Base-by-base conservation (phyloP, 495 filamentous ascomycete species). In the Platismatia glauca region DNA sequence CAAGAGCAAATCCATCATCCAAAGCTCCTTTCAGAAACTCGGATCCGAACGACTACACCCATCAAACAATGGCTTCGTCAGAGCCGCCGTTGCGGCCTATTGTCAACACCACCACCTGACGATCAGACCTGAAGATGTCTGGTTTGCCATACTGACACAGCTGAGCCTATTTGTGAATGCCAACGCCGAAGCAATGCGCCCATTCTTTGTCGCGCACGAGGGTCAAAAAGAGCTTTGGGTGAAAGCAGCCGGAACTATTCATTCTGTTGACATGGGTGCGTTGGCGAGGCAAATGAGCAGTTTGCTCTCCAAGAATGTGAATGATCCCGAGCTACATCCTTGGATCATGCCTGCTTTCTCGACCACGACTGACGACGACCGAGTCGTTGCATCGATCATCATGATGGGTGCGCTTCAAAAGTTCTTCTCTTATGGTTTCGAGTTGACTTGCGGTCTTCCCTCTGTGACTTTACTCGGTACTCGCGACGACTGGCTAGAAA, bases 51-150 rank as follows among this genome's bases (percentile, higher is more conserved):
- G n/a, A n/a, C n/a, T n/a, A n/a, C n/a, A n/a, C n/a, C 29, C 34
- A 38, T 60, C 58, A 12, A 4, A 0, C 16, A 78, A 86, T 55
- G 79, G 81, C 39, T 78, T 86, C 59, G 78, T 86, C 7, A 69
- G 77, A 55, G 73, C 74, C 18, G 70, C 71, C 57, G 73, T 82
- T 22, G 67, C 77, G 20, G 82, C 84, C 44, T 85, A 82, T 66
- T 78, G 74, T 63, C 59, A 77, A 31, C 81, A 87, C 60, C 79
- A 80, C 59, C 73, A 81, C 61, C 76, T 86, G 15, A 71, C 75
- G 15, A 71, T 86, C 57, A 78, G 84, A 18, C 83, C 83, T 16
- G 83, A 86, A 48, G 83, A 86, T 66, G 71, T 86, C 50, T 86
- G 84, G 83, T 73, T 85, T 46, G 72, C 78, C 53, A 83, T 85